Percentiles rank a stretch among this genome's conserved stretches.
Evolutionary conservation across 2,329 filamentous ascomycete species (phyloP).

Genomic region (Penicillium sp.): DNA sequence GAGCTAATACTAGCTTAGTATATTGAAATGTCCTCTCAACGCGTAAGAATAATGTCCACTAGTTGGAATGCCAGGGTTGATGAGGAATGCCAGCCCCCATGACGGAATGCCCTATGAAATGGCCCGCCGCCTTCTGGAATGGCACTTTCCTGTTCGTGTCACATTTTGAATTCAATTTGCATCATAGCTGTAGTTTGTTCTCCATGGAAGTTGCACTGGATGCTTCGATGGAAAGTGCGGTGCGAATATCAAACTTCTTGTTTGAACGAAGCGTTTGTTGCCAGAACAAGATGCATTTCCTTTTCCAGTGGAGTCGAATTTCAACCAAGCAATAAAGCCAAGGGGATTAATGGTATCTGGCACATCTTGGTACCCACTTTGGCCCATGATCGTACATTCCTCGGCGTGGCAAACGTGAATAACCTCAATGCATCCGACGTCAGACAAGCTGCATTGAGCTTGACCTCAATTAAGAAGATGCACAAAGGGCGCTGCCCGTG

Average conservation of each 20-base stretch:
- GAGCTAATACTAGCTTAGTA: neutral
- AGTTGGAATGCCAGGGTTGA: conserved; percentile 20
- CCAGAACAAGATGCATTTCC: neutral
- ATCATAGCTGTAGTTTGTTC: neutral
- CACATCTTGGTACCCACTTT: neutral
- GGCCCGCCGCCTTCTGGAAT: conserved; percentile 23
- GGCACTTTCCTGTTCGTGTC: conserved; percentile 2
- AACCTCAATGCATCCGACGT: conserved; percentile 1
- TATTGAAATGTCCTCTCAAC: conserved; percentile 9
- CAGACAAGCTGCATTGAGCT: conserved; percentile 4
- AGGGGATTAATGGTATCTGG: neutral
- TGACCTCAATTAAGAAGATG: conserved; percentile 7
- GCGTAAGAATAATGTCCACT: conserved; percentile 23
- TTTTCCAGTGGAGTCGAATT: neutral
- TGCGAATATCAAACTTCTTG: neutral
- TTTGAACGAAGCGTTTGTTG: neutral
- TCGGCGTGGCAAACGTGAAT: conserved; percentile 10
- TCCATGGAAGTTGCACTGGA: conserved; percentile 1
- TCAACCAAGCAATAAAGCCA: neutral
- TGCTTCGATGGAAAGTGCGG: conserved; percentile 9
- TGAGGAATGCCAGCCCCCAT: conserved; percentile 22
- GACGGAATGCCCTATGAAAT: conserved; percentile 20
- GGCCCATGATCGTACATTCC: conserved; percentile 14
- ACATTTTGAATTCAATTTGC: neutral
- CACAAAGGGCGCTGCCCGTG: conserved; percentile 1